These are phyloP conservation scores for Zizania latifolia DNA, from an alignment of 176 grass and related monocot species.

Conservation along the genomic window DNA sequence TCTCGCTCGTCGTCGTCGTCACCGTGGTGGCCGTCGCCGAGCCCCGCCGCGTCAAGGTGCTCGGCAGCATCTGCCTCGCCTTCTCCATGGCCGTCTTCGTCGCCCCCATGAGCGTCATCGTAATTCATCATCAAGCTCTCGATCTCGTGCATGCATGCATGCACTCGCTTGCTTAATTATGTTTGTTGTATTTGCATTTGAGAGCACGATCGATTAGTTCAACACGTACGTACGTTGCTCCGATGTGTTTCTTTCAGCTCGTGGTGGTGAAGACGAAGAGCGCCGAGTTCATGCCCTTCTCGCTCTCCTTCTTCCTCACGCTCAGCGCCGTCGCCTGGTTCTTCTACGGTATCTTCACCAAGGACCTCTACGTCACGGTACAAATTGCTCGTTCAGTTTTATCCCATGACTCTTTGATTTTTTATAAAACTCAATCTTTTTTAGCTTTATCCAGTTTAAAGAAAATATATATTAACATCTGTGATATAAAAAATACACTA, in stretches of 20 bases:
- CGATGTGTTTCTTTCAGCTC: too few species aligned
- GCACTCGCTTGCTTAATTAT: too few species aligned
- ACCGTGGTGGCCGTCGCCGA: slow-evolving; percentile 36
- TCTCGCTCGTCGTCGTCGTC: slow-evolving; percentile 44
- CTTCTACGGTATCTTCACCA: slow-evolving; percentile 68
- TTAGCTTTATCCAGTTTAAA: too few species aligned
- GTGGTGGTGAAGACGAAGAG: slow-evolving; percentile 81
- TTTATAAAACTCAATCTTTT: too few species aligned
- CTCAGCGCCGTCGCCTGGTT: slow-evolving; percentile 73
- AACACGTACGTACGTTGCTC: not conserved
- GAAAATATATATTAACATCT: too few species aligned
- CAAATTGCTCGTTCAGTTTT: too few species aligned
- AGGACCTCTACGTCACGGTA: slow-evolving; percentile 67
- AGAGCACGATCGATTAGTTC: too few species aligned
- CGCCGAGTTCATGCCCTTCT: slow-evolving; percentile 88
- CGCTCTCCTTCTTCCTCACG: slow-evolving; percentile 77
- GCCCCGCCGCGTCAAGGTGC: slow-evolving; percentile 43
- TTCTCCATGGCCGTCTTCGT: slow-evolving; percentile 91
- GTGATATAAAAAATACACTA: too few species aligned
- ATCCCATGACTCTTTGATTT: too few species aligned
- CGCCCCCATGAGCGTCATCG: slow-evolving; percentile 88
- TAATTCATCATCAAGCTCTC: too few species aligned
- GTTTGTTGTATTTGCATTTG: too few species aligned
- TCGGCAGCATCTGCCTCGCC: slow-evolving; percentile 75
- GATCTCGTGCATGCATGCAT: not conserved